Conservation (phyloP, 306 rosid species). For the Morella rubra region DNA sequence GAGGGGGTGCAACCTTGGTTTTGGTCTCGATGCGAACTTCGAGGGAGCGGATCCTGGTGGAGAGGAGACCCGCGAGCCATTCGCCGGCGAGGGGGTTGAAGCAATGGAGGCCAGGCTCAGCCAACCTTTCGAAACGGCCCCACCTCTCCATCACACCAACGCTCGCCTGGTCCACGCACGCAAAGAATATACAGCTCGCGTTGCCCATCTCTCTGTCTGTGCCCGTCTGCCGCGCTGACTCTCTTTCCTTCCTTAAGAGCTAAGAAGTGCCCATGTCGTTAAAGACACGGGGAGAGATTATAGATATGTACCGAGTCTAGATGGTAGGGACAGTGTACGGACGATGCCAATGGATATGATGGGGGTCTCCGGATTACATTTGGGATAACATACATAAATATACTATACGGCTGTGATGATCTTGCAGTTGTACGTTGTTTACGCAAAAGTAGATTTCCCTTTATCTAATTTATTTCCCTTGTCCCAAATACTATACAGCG, state of each 20-base stretch:
- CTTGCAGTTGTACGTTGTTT: too few species aligned
- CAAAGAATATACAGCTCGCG: slow-evolving; percentile 38
- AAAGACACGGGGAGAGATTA: background rate
- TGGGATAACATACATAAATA: too few species aligned
- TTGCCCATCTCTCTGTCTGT: slow-evolving; percentile 59
- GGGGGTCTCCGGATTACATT: too few species aligned
- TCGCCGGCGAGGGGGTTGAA: slow-evolving; percentile 81
- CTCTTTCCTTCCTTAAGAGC: background rate
- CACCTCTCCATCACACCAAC: slow-evolving; percentile 76
- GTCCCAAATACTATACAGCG: too few species aligned
- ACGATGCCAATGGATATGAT: too few species aligned
- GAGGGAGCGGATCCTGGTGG: slow-evolving; percentile 82
- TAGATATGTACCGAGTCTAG: too few species aligned
- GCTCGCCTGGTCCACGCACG: slow-evolving; percentile 67
- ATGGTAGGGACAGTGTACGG: too few species aligned
- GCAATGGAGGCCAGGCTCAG: slow-evolving; percentile 78
- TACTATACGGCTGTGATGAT: too few species aligned
- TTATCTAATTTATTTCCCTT: too few species aligned
- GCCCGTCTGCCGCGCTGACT: background rate
- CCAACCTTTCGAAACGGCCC: slow-evolving; percentile 79
- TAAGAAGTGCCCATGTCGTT: too few species aligned
- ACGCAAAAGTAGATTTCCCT: too few species aligned
- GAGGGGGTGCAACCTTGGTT: slow-evolving; percentile 56
- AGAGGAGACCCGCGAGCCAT: slow-evolving; percentile 73
- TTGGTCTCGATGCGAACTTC: slow-evolving; percentile 92